These are phyloP conservation scores for Microsporum canis DNA, from an alignment of 2,329 filamentous ascomycete genomes.

Conservation along the genomic window DNA sequence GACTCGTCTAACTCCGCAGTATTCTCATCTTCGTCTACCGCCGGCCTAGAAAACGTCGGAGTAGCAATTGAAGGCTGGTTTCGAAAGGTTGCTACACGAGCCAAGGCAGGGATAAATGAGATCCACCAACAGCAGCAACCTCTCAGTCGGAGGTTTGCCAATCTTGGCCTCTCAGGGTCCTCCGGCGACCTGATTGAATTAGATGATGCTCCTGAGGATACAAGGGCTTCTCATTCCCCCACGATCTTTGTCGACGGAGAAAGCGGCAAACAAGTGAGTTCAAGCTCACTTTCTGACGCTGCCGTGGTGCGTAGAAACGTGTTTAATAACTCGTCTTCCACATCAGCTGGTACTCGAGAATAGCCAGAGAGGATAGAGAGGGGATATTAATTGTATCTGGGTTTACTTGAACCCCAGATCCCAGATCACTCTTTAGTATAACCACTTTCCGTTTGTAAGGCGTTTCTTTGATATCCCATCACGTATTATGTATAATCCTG, in stretches of 20 bases:
- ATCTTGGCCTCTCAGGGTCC: slow-evolving; percentile 22
- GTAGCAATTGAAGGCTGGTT: slow-evolving; percentile 86
- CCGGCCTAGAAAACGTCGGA: slow-evolving; percentile 66
- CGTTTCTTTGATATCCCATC: neutral
- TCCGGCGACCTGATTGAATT: slow-evolving; percentile 35
- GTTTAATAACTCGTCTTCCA: neutral
- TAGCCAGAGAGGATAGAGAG: neutral
- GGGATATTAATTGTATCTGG: neutral
- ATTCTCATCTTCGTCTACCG: slow-evolving; percentile 26
- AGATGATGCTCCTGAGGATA: slow-evolving; percentile 25
- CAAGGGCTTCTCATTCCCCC: neutral
- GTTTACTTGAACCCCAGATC: neutral
- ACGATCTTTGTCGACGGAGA: neutral
- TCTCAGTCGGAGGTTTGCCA: slow-evolving; percentile 3
- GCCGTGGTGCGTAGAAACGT: neutral
- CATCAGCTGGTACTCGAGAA: neutral
- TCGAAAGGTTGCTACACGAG: slow-evolving; percentile 56
- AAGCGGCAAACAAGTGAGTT: neutral
- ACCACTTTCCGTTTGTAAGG: neutral
- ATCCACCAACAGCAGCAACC: slow-evolving; percentile 27
- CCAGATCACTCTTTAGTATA: neutral
- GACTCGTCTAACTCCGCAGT: slow-evolving; percentile 25
- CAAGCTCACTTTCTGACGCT: neutral
- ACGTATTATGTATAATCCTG: neutral
- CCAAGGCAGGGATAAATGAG: slow-evolving; percentile 31